These are phyloP conservation scores for Lactifluus piperatus DNA, from an alignment of 768 basidiomycete species.

Conservation along the genomic window DNA sequence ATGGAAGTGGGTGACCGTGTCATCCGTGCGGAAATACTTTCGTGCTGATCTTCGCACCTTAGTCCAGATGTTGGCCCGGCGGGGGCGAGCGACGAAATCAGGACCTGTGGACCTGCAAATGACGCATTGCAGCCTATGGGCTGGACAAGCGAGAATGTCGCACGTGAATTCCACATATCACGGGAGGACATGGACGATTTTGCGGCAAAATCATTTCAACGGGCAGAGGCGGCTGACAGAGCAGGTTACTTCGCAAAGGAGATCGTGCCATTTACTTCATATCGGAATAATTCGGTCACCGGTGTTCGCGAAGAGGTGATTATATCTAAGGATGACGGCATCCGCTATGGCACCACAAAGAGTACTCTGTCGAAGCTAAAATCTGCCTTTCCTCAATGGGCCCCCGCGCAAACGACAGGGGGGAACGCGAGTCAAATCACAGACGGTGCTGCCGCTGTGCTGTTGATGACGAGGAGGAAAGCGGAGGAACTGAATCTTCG, in stretches of 20 bases:
- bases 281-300: constrained; percentile 46
- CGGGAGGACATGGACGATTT: constrained; percentile 70
- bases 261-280: constrained; percentile 69
- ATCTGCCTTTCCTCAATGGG: constrained; percentile 80
- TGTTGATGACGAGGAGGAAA: constrained; percentile 73
- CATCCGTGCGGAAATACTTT: constrained; percentile 20
- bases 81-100: constrained; percentile 51
- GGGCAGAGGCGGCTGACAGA: constrained; percentile 67
- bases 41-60: constrained; percentile 18
- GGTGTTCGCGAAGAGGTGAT: constrained; percentile 45
- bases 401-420: constrained; percentile 61
- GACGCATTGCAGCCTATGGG: constrained; percentile 74
- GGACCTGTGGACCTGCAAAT: constrained; percentile 42
- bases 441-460: constrained; percentile 73
- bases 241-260: constrained; percentile 56
- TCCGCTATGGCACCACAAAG: constrained; percentile 65
- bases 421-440: constrained; percentile 84
- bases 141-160: constrained; percentile 86
- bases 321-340: constrained; percentile 67
- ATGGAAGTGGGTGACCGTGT: constrained; percentile 41
- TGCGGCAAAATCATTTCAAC: constrained; percentile 68
- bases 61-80: constrained; percentile 62
- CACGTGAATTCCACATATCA: constrained; percentile 59
- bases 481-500: constrained; percentile 66
- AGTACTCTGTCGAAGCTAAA: constrained; percentile 55